Percentiles rank a stretch among this genome's conserved stretches.
Evolutionary conservation across 495 filamentous ascomycete species (phyloP).

Genomic region (Penicillium lividum): DNA sequence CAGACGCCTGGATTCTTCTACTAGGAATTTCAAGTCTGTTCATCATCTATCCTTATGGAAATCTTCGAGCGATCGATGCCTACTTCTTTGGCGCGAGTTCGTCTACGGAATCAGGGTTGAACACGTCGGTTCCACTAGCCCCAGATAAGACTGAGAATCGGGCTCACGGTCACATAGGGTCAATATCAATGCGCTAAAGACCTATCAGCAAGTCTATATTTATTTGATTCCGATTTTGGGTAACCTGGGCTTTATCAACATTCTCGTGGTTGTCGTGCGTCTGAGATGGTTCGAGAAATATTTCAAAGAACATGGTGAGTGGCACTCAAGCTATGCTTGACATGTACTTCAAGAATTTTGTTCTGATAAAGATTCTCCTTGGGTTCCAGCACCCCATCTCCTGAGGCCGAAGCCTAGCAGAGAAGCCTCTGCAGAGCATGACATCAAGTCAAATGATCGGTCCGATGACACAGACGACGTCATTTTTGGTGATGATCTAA

Average conservation of each 20-base stretch:
- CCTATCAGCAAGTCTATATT: not conserved
- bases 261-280: not conserved
- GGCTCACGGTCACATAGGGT: not conserved
- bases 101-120: conserved; percentile 44
- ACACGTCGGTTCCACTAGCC: conserved; percentile 31
- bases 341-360: too few relatives aligned
- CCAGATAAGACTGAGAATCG: not conserved
- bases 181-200: not conserved
- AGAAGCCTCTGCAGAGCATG: too few relatives aligned
- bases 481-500: too few relatives aligned
- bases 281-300: not conserved
- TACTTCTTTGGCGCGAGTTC: conserved; percentile 48
- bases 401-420: too few relatives aligned
- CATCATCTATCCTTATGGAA: conserved; percentile 43
- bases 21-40: conserved; percentile 30
- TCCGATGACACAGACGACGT: too few relatives aligned
- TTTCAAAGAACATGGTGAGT: not conserved
- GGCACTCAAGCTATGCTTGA: too few relatives aligned
- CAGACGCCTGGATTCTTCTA: not conserved
- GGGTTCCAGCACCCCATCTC: too few relatives aligned
- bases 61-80: conserved; percentile 41
- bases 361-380: too few relatives aligned
- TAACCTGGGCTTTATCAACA: not conserved
- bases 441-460: too few relatives aligned
- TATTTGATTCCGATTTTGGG: not conserved